These are phyloP conservation scores for Pezicula neosporulosa DNA, from an alignment of 2,329 filamentous ascomycete species.

Conservation along the genomic window DNA sequence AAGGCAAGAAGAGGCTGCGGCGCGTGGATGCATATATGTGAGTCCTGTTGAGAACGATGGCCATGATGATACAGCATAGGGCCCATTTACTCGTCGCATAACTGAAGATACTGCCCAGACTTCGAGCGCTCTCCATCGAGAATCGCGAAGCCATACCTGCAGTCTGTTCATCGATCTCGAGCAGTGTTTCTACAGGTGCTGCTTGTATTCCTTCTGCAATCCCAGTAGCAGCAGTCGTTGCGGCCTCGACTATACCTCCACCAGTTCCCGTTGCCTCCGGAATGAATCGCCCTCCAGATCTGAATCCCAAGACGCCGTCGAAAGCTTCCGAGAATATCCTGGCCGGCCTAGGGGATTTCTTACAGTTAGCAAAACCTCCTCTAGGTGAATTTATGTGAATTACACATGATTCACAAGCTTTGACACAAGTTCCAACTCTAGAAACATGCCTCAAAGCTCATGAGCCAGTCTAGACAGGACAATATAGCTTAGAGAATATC, in stretches of 20 bases:
- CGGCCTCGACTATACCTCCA: slow-evolving; percentile 34
- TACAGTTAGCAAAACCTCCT: too few relatives aligned
- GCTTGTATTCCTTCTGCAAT: slow-evolving; percentile 17
- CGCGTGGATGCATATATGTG: slow-evolving; percentile 91
- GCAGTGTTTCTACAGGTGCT: slow-evolving; percentile 16
- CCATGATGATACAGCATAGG: slow-evolving; percentile 79
- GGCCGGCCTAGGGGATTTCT: slow-evolving; percentile 45
- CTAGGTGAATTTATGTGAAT: too few relatives aligned
- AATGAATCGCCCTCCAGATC: slow-evolving; percentile 56
- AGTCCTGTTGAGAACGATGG: slow-evolving; percentile 84
- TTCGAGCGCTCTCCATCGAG: slow-evolving; percentile 58
- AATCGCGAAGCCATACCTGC: slow-evolving; percentile 42
- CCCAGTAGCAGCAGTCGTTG: slow-evolving; percentile 35
- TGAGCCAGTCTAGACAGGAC: too few relatives aligned
- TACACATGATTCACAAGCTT: too few relatives aligned
- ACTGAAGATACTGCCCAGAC: slow-evolving; percentile 80
- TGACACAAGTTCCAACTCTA: too few relatives aligned
- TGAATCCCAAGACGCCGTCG: slow-evolving; percentile 45
- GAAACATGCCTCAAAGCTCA: too few relatives aligned
- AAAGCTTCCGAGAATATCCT: slow-evolving; percentile 64
- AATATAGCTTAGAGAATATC: too few relatives aligned
- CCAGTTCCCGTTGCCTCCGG: slow-evolving; percentile 52
- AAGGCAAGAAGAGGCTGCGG: slow-evolving; percentile 71
- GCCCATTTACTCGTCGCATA: slow-evolving; percentile 94
- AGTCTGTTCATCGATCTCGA: slow-evolving; percentile 39